phyloP scores from a whole-genome alignment of 192 early-diverging fungal species.

The Coemansia sp. region DNA sequence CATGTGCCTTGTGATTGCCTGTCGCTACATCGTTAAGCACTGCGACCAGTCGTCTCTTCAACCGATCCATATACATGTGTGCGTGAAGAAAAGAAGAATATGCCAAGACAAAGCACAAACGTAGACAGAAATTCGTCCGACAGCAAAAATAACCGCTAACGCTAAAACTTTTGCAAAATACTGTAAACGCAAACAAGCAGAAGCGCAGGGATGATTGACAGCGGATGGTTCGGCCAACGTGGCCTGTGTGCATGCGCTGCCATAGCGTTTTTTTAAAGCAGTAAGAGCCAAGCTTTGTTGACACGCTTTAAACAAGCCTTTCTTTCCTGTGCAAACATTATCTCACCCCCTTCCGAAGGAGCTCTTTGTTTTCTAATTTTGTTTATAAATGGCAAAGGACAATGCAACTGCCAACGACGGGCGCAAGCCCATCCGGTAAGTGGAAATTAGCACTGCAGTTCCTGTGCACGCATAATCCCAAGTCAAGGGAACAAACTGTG shows the following conservation, averaged over 20 bases:
- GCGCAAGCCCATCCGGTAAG: slow-evolving; percentile 54
- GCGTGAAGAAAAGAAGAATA: neutral
- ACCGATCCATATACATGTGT: neutral
- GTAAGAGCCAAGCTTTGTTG: neutral
- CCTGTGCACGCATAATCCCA: neutral
- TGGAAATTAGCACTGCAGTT: neutral
- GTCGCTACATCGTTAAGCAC: slow-evolving; percentile 21
- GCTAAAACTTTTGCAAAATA: slow-evolving; percentile 5
- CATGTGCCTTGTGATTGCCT: slow-evolving; percentile 28
- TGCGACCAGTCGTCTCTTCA: slow-evolving; percentile 12
- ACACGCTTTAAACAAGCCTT: neutral
- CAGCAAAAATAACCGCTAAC: neutral
- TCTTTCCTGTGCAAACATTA: slow-evolving; percentile 3
- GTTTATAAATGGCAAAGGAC: slow-evolving; percentile 4
- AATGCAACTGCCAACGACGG: slow-evolving; percentile 16
- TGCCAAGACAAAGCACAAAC: neutral
- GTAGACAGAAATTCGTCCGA: neutral
- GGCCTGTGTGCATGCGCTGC: neutral
- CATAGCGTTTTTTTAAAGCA: neutral
- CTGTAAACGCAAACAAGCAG: slow-evolving; percentile 7
- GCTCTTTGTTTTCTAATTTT: neutral
- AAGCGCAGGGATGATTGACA: neutral
- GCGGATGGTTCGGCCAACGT: neutral
- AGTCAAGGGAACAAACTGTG: neutral
- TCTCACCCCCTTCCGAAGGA: neutral